A percentile compares a stretch with the other conserved stretches of the same genome.
Conservation (phyloP, 768 basidiomycete species). For the Dacryopinax spathularia region DNA sequence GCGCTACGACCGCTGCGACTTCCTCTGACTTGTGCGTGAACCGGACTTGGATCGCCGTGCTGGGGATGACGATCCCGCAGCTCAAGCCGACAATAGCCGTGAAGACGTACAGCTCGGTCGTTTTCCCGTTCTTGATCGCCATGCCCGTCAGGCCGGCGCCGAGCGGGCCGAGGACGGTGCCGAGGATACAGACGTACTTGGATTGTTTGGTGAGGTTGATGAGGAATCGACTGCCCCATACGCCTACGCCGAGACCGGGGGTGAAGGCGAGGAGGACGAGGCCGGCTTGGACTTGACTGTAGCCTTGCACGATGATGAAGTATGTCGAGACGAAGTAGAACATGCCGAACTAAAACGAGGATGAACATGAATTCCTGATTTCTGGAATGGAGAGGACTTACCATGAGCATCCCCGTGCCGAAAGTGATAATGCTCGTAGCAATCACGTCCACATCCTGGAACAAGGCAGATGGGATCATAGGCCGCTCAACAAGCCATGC, state of each 20-base stretch:
- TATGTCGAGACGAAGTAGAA: conserved; percentile 44
- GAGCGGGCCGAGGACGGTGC: conserved; percentile 27
- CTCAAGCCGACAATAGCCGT: conserved; percentile 33
- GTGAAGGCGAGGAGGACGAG: conserved; percentile 39
- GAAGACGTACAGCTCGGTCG: conserved; percentile 28
- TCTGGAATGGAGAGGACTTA: conserved; percentile 16
- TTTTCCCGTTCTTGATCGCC: conserved; percentile 28
- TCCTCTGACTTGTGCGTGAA: conserved; percentile 31
- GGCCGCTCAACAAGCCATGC: conserved; percentile 20
- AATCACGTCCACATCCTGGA: conserved; percentile 31
- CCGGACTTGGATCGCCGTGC: conserved; percentile 13
- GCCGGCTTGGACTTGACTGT: conserved; percentile 30
- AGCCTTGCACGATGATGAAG: conserved; percentile 31
- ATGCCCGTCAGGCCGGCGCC: conserved; percentile 31
- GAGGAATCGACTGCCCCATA: background rate
- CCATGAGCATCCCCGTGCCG: conserved; percentile 34
- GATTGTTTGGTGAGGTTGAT: conserved; percentile 22
- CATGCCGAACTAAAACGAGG: background rate
- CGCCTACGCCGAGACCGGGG: conserved; percentile 24
- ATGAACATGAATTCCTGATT: background rate
- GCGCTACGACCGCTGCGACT: conserved; percentile 32
- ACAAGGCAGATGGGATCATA: conserved; percentile 36
- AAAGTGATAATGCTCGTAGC: conserved; percentile 28
- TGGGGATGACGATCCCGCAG: conserved; percentile 4
- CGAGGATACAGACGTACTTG: conserved; percentile 29